Percentiles rank a stretch among this genome's conserved stretches.
Conservation (phyloP, 1,284 basidiomycete genomes). For the Ceratorhiza oryzae-sativae region DNA sequence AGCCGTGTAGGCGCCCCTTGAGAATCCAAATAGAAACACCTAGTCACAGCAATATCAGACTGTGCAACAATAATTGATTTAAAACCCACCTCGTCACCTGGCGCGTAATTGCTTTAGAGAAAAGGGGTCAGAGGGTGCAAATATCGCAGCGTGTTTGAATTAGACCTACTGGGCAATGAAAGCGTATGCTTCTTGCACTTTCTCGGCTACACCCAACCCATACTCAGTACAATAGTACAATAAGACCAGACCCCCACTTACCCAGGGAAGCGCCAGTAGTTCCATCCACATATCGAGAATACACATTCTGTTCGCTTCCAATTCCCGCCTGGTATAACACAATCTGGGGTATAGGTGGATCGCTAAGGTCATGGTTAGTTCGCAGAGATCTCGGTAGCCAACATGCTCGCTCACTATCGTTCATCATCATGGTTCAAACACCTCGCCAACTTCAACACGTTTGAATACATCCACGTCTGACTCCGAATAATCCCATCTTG, state of each 20-base stretch:
- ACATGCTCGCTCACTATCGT: conserved; percentile 53
- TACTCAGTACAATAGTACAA: not conserved
- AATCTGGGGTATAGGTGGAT: conserved; percentile 36
- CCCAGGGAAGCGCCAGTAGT: conserved; percentile 20
- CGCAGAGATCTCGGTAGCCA: not conserved
- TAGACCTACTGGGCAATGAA: conserved; percentile 35
- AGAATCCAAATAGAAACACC: conserved; percentile 66
- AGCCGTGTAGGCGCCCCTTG: conserved; percentile 75
- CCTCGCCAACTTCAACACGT: conserved; percentile 52
- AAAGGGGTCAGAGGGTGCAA: not conserved
- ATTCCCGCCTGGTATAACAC: conserved; percentile 37
- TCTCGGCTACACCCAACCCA: conserved; percentile 14
- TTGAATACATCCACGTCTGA: conserved; percentile 38
- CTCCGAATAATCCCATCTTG: conserved; percentile 26
- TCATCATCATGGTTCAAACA: conserved; percentile 65
- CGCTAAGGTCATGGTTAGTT: conserved; percentile 11
- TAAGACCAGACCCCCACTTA: not conserved
- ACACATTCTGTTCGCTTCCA: conserved; percentile 32
- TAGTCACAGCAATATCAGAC: conserved; percentile 49
- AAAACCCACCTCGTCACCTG: conserved; percentile 67
- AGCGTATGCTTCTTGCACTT: conserved; percentile 36
- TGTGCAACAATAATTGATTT: not conserved
- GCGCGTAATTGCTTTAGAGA: conserved; percentile 63
- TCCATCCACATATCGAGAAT: conserved; percentile 28
- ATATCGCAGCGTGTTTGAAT: not conserved